phyloP scores from a whole-genome alignment of 768 basidiomycete species.

The Boletus speciosus region DNA sequence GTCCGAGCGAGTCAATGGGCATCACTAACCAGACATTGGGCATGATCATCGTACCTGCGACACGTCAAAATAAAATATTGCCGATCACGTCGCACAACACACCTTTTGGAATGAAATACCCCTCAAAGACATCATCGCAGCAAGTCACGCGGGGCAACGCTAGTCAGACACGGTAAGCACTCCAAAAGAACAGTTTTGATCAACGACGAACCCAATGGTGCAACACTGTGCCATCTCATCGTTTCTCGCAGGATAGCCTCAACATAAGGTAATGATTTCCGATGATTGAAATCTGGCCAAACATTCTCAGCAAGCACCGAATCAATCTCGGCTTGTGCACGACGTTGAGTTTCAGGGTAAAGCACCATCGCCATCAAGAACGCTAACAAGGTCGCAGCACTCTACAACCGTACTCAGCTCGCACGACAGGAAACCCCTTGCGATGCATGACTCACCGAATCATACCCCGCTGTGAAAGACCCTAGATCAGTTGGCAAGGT shows the following conservation, averaged over 20 bases:
- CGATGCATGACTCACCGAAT: slow-evolving; percentile 17
- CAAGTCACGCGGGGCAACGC: slow-evolving; percentile 29
- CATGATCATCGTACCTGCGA: slow-evolving; percentile 24
- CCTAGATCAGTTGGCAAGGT: neutral
- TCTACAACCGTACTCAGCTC: slow-evolving; percentile 13
- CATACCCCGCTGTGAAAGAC: slow-evolving; percentile 22
- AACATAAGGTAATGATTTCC: slow-evolving; percentile 26
- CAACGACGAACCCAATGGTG: slow-evolving; percentile 25
- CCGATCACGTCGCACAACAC: neutral
- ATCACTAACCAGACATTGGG: slow-evolving; percentile 29
- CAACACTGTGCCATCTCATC: slow-evolving; percentile 32
- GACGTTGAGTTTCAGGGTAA: slow-evolving; percentile 29
- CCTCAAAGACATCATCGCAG: slow-evolving; percentile 44
- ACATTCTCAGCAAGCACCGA: slow-evolving; percentile 8
- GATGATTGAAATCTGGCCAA: slow-evolving; percentile 27
- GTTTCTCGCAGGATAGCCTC: slow-evolving; percentile 31
- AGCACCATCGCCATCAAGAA: slow-evolving; percentile 31
- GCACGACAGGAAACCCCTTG: neutral
- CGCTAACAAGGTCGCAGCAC: slow-evolving; percentile 19
- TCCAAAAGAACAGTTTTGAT: neutral
- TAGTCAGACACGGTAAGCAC: slow-evolving; percentile 11
- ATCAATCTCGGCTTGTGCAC: slow-evolving; percentile 31
- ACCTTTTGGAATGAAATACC: slow-evolving; percentile 39
- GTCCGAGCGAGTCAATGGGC: neutral
- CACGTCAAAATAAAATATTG: slow-evolving; percentile 3